Conservation (phyloP, 306 rosid species). For the Fragaria vesca region DNA sequence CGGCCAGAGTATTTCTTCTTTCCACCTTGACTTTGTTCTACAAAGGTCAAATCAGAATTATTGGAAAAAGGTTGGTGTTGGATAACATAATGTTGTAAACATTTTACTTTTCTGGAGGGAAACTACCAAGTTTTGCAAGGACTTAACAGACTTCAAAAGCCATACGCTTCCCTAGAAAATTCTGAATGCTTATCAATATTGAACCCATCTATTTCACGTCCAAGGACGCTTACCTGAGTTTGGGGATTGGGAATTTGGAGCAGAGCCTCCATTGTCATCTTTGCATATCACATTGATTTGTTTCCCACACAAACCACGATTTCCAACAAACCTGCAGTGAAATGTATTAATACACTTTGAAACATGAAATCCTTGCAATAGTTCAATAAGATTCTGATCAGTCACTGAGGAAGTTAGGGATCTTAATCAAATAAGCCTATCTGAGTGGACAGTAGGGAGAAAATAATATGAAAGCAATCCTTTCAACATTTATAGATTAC, state of each 20-base stretch:
- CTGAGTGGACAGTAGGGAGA: neutral
- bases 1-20: slow-evolving; percentile 89
- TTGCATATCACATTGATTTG: slow-evolving; percentile 67
- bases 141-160: slow-evolving; percentile 7
- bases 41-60: slow-evolving; percentile 17
- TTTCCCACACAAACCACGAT: slow-evolving; percentile 88
- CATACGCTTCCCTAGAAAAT: slow-evolving; percentile 9
- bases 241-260: slow-evolving; percentile 36
- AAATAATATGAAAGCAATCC: neutral
- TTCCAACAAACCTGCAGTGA: slow-evolving; percentile 78
- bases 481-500: neutral
- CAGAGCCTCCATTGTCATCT: slow-evolving; percentile 53
- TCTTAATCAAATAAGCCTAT: neutral
- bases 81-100: slow-evolving; percentile 17
- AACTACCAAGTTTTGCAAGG: slow-evolving; percentile 15
- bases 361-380: neutral
- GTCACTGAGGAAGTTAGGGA: neutral
- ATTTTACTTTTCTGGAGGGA: slow-evolving; percentile 11
- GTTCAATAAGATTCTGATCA: slow-evolving; percentile 12
- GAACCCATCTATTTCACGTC: slow-evolving; percentile 8
- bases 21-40: slow-evolving; percentile 60
- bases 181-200: slow-evolving; percentile 6
- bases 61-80: slow-evolving; percentile 20
- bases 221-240: slow-evolving; percentile 47
- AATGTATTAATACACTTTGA: slow-evolving; percentile 13